Base-by-base conservation (phyloP, 2,329 filamentous ascomycete species). In the Leptoxyphium fumago region DNA sequence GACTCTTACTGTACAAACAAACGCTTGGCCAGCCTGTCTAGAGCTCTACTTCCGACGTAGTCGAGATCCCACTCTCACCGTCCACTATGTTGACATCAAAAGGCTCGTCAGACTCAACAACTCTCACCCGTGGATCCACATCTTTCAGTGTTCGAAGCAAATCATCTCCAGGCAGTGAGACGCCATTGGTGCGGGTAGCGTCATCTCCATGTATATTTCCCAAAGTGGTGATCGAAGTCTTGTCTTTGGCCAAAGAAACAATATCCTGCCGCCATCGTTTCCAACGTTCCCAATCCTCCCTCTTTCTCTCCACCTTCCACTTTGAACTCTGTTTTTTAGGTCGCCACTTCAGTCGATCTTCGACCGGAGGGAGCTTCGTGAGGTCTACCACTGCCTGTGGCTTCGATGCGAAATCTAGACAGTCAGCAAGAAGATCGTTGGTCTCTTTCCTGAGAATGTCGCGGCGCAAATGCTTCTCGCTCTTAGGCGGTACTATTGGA, bases 321-420 rank as follows among this genome's bases (percentile, higher is more conserved):
- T 77, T 72, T 3, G 79, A 75, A 39, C 77, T 82, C 34, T 68
- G 69, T 55, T 66, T 75, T 17, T 75, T 74, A 17, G 80, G 80
- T 49, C 75, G 71, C 81, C 82, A 85, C 9, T 73, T 72, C 36
- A 79, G 66, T 57, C 71, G 75, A 55, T 82, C 75, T 55, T 71
- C 64, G 5, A 15, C 32, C 4, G 32, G 32, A 1, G 77, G 74
- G 50, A 79, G 58, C 26, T 60, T 57, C 6, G 59, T 64, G n/a
- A 84, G 66, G 53, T 83, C 74, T 52, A 75, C 82, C 9, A 82
- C 36, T 18, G 26, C 44, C 58, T 48, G 64, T 67, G 3, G 77
- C 71, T 2, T 65, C 63, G 2, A 69, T 66, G 75, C 75, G 58
- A 85, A 71, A 50, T 71, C 71, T 40, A 85, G 65, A 40, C 86